phyloP scores from a whole-genome alignment of 352 stramenopile genomes.

The Phytophthora melonis region DNA sequence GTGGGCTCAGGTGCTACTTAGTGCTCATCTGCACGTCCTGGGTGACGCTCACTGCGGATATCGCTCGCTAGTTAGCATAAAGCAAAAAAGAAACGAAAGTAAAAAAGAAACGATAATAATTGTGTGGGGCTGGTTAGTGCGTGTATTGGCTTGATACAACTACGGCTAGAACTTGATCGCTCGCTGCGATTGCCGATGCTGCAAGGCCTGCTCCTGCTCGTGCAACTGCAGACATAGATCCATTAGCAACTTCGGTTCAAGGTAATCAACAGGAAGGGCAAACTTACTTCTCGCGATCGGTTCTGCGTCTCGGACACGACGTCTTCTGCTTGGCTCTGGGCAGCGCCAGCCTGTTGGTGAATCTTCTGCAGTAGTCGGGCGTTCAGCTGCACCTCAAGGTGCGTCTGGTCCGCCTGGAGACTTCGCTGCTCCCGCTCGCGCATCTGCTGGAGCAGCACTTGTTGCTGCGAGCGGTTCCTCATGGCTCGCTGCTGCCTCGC shows the following conservation, averaged over 20 bases:
- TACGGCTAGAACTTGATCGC: constrained; percentile 40
- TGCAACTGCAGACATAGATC: constrained; percentile 46
- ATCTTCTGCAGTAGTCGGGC: constrained; percentile 76
- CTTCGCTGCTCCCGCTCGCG: constrained; percentile 66
- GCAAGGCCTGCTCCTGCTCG: constrained; percentile 55
- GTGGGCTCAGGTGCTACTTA: constrained; percentile 13
- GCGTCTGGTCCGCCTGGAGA: constrained; percentile 73
- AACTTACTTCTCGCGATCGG: constrained; percentile 71
- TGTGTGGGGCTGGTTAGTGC: not conserved
- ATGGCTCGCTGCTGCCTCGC: constrained; percentile 58
- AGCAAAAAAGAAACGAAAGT: constrained; percentile 22
- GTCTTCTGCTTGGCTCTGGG: constrained; percentile 53
- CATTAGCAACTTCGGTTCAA: not conserved
- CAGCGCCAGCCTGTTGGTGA: constrained; percentile 53
- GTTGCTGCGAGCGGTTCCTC: constrained; percentile 68
- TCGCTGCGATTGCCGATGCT: constrained; percentile 43
- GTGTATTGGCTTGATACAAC: not conserved
- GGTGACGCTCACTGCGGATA: constrained; percentile 17
- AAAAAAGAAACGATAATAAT: constrained; percentile 9
- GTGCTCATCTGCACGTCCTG: constrained; percentile 18
- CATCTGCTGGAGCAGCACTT: constrained; percentile 78
- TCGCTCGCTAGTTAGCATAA: constrained; percentile 41
- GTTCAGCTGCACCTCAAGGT: constrained; percentile 82
- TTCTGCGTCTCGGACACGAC: constrained; percentile 79
- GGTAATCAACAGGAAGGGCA: too few relatives aligned